Percentiles rank a stretch among this genome's conserved stretches.
These are phyloP conservation scores for Cicer yamashitae DNA, from an alignment of 306 rosid genomes.

Conservation along the genomic window DNA sequence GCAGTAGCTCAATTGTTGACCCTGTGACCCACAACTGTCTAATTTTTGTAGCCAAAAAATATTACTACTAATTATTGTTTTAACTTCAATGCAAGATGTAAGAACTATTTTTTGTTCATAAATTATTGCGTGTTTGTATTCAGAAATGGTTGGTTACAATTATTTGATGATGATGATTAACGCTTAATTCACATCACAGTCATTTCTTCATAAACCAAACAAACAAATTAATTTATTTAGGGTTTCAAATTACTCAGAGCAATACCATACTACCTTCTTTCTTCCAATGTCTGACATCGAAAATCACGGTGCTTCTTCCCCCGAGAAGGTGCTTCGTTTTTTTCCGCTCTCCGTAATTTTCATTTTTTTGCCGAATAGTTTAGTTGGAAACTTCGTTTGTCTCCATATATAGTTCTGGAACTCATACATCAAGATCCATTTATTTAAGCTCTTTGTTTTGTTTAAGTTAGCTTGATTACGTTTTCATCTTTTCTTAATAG, in stretches of 20 bases:
- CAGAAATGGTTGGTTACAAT: constrained; percentile 30
- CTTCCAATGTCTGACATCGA: constrained; percentile 66
- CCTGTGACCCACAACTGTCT: no score
- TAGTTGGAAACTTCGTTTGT: not conserved
- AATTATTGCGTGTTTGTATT: not conserved
- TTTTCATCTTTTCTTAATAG: not conserved
- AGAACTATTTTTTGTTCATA: not conserved
- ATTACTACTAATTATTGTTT: no score
- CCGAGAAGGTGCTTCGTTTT: constrained; percentile 43
- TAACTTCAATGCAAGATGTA: not conserved
- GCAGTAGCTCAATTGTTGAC: no score
- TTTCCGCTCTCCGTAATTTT: not conserved
- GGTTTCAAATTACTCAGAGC: constrained; percentile 43
- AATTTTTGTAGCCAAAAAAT: no score
- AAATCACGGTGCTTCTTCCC: constrained; percentile 46
- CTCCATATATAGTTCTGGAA: not conserved
- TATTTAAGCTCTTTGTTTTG: constrained; percentile 1
- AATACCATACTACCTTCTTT: constrained; percentile 22
- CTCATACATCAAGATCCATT: not conserved
- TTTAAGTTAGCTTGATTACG: constrained; percentile 19
- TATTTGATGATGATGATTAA: not conserved
- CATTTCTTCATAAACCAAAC: constrained; percentile 27
- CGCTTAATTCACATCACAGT: constrained; percentile 31
- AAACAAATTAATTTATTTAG: constrained; percentile 35
- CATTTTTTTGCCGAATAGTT: not conserved